These are phyloP conservation scores for Cryptococcus depauperatus DNA, from an alignment of 1,284 basidiomycete species.

Conservation along the genomic window DNA sequence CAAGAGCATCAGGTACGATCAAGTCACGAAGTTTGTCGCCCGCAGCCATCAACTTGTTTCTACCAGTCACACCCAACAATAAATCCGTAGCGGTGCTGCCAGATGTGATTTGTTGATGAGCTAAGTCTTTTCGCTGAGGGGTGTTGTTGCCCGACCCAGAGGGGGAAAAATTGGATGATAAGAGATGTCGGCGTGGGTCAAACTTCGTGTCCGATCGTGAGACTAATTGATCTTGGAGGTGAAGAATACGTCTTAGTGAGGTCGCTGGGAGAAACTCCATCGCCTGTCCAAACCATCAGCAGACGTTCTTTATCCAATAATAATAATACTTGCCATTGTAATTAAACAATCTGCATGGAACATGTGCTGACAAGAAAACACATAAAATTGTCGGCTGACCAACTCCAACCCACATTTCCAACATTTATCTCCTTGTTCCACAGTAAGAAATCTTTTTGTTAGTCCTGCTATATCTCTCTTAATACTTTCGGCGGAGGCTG, in stretches of 20 bases:
- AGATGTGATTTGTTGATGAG: constrained; percentile 13
- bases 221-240: constrained; percentile 73
- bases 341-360: constrained; percentile 95
- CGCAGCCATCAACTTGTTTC: constrained; percentile 74
- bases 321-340: constrained; percentile 59
- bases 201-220: constrained; percentile 43
- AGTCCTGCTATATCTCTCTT: constrained; percentile 81
- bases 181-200: constrained; percentile 25
- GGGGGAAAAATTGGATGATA: constrained; percentile 33
- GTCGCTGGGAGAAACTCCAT: constrained; percentile 79
- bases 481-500: constrained; percentile 83
- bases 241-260: constrained; percentile 70
- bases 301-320: background rate
- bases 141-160: constrained; percentile 20
- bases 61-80: constrained; percentile 49
- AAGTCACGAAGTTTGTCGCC: constrained; percentile 81
- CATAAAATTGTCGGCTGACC: constrained; percentile 86
- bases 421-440: constrained; percentile 82
- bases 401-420: constrained; percentile 68
- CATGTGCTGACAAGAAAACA: constrained; percentile 93
- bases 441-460: constrained; percentile 83
- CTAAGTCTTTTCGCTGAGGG: constrained; percentile 15
- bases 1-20: constrained; percentile 84
- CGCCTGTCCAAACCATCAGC: constrained; percentile 51
- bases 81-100: constrained; percentile 33